Percentiles rank a stretch among this genome's conserved stretches.
These are phyloP conservation scores for Stereocaulon alpinum DNA, from an alignment of 495 filamentous ascomycete genomes.

Conservation along the genomic window DNA sequence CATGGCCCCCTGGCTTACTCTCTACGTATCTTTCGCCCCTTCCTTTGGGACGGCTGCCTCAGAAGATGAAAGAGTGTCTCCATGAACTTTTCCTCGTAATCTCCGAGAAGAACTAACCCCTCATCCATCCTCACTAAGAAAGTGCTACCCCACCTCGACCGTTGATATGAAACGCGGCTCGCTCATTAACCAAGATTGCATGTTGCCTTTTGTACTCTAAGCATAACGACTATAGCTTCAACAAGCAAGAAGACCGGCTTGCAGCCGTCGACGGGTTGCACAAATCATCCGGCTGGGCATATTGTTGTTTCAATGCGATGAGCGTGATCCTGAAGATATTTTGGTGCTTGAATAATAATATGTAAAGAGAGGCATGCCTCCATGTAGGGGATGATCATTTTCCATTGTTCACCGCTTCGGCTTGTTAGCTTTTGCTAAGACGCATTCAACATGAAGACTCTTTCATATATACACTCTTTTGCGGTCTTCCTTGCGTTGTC, in stretches of 20 bases:
- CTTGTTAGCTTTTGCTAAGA: not conserved
- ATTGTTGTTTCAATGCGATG: not conserved
- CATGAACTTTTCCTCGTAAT: not conserved
- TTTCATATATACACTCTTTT: slow-evolving; percentile 17
- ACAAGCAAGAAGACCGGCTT: not conserved
- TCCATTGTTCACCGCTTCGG: not conserved
- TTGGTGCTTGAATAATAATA: not conserved
- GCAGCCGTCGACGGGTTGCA: not conserved
- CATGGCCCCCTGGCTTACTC: no score
- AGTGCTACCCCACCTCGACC: not conserved
- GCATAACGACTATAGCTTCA: no score
- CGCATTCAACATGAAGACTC: slow-evolving; percentile 15
- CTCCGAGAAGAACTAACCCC: not conserved
- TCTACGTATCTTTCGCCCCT: no score
- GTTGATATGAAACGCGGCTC: not conserved
- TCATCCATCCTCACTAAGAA: not conserved
- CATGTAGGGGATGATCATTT: no score
- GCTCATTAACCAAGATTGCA: not conserved
- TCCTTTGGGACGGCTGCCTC: no score
- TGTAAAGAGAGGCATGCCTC: not conserved
- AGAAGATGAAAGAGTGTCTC: not conserved
- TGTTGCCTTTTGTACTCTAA: no score
- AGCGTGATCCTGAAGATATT: not conserved
- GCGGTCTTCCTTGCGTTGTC: slow-evolving; percentile 8
- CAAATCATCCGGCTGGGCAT: not conserved